Evolutionary conservation across 2,329 filamentous ascomycete genomes (phyloP), one percentile per base, ranked within the genome.

Genomic region (Diaporthe destruens): DNA sequence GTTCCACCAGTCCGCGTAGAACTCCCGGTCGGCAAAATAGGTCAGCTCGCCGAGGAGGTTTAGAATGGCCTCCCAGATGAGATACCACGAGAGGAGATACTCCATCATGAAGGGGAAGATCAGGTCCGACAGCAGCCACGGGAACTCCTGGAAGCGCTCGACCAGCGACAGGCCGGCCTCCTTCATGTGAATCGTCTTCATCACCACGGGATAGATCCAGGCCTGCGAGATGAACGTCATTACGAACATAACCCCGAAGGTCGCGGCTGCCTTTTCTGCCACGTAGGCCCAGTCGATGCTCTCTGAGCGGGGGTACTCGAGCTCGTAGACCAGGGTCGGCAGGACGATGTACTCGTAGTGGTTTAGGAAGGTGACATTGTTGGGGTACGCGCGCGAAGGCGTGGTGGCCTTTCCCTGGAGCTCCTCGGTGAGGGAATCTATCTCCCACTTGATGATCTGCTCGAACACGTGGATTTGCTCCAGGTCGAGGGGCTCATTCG

Each of bases 71-170:
- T 92, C 90, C 93, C 93, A 96, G 75, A 95, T 95, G 36, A 96
- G 87, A 80, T 95, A 95, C 91, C 93, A 96, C 0, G 90, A 87
- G 72, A 94, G 87, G 68, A 95, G 82, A 74, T 94, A 94, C 79
- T 95, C 93, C 82, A 94, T 90, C 82, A 95, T 89, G 74, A 96
- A 91, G 0, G 93, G 93, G 74, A 95, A 94, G 11, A 94, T 86
- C 74, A 96, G 86, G 77, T 95, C 93, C 73, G 87, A 88, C n/a
- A 94, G 82, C 71, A 95, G 88, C 88, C 91, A 93, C 0, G 93
- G 93, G 73, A 95, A 94, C 72, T 91, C 88, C 72, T 82, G 83
- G 77, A 94, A 88, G 59, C 93, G 87, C 74, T 89, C 84, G 4
- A 84, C 80, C 8, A 93, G 83, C 0, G 90, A 84, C 80, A 93